Conservation (phyloP, 2,329 filamentous ascomycete species). For the Colletotrichum simmondsii region DNA sequence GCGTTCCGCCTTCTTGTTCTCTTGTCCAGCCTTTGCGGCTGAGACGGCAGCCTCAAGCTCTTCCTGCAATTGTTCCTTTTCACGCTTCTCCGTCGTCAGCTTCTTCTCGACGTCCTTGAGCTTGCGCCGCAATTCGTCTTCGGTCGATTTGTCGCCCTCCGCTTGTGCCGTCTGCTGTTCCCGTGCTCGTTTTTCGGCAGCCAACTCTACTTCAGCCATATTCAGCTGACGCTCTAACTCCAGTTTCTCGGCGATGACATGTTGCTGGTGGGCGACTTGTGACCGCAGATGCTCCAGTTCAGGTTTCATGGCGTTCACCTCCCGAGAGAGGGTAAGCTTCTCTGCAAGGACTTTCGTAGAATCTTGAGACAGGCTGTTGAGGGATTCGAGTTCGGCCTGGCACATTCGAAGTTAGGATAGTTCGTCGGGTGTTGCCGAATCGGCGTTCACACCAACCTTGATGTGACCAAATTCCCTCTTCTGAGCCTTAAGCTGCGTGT, state of each 20-base stretch:
- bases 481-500: constrained; percentile 60
- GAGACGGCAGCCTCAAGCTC: constrained; percentile 63
- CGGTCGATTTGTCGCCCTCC: constrained; percentile 13
- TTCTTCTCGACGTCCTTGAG: constrained; percentile 50
- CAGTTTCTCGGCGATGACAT: constrained; percentile 81
- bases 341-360: constrained; percentile 75
- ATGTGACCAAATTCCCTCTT: constrained; percentile 59
- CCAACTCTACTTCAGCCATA: constrained; percentile 82
- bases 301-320: constrained; percentile 63
- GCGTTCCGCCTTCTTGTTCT: constrained; percentile 57
- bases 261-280: constrained; percentile 70
- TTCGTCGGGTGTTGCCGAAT: too few relatives aligned
- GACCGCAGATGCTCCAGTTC: constrained; percentile 67
- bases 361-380: constrained; percentile 75
- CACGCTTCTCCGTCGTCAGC: constrained; percentile 43
- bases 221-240: constrained; percentile 82
- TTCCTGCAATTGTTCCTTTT: constrained; percentile 28
- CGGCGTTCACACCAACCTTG: constrained; percentile 51
- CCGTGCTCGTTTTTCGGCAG: constrained; percentile 71
- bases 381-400: constrained; percentile 77
- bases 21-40: constrained; percentile 70
- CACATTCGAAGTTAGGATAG: neutral
- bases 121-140: constrained; percentile 51
- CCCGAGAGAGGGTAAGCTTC: constrained; percentile 63
- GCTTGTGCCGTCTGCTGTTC: constrained; percentile 20